A percentile compares a stretch with the other conserved stretches of the same genome.
These are phyloP conservation scores for Aschersonia sp. DNA, from an alignment of 2,329 filamentous ascomycete genomes.

Conservation along the genomic window DNA sequence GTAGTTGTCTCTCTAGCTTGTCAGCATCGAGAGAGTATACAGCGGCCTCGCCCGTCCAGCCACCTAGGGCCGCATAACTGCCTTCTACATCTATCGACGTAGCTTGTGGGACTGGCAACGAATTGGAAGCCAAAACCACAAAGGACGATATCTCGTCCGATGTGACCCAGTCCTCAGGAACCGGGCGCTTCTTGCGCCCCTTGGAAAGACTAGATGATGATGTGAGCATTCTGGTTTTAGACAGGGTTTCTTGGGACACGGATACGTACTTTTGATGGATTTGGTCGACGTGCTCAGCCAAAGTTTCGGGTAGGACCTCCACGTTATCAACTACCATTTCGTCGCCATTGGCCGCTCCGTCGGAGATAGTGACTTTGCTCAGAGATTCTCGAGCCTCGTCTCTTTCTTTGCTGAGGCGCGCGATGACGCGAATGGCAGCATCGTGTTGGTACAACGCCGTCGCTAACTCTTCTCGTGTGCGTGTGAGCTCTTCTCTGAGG, in stretches of 20 bases:
- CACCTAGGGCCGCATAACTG: slow-evolving; percentile 58
- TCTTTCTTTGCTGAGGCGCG: slow-evolving; percentile 74
- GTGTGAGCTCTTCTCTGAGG: slow-evolving; percentile 73
- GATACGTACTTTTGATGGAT: slow-evolving; percentile 60
- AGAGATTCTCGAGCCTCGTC: slow-evolving; percentile 86
- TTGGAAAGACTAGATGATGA: slow-evolving; percentile 53
- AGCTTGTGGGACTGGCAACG: slow-evolving; percentile 31
- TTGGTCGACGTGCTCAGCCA: slow-evolving; percentile 61
- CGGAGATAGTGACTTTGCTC: slow-evolving; percentile 65
- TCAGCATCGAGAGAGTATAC: slow-evolving; percentile 61
- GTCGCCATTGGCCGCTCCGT: slow-evolving; percentile 47
- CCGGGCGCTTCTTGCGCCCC: slow-evolving; percentile 74
- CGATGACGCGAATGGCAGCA: slow-evolving; percentile 90
- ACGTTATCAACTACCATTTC: slow-evolving; percentile 80
- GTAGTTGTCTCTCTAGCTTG: slow-evolving; percentile 50
- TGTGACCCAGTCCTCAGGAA: slow-evolving; percentile 76
- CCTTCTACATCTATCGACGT: slow-evolving; percentile 37
- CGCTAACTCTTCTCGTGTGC: slow-evolving; percentile 85
- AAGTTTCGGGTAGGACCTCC: slow-evolving; percentile 56
- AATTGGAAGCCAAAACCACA: slow-evolving; percentile 26
- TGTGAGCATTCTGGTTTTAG: slow-evolving; percentile 5
- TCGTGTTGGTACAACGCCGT: slow-evolving; percentile 94
- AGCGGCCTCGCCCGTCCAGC: slow-evolving; percentile 57
- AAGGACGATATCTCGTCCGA: slow-evolving; percentile 49
- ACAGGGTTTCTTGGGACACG: not conserved